Base-by-base conservation (phyloP, 2,329 filamentous ascomycete genomes). In the Ceratocystis cubensis region DNA sequence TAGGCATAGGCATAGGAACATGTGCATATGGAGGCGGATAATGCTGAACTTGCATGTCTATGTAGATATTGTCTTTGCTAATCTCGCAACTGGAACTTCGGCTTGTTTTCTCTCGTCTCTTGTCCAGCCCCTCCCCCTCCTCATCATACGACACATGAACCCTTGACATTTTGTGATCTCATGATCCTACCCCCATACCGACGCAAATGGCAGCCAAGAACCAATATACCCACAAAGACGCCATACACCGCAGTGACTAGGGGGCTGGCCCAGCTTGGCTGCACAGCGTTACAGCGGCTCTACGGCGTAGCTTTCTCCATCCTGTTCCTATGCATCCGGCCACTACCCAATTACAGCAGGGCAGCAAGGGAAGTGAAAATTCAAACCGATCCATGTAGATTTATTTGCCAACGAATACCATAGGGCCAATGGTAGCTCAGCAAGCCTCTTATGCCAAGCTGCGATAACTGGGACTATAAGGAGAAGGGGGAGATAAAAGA, bases 121-220 rank as follows among this genome's bases (percentile, higher is more conserved):
- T 53, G 8, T 25, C 25, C 48, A 15, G 15, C 22, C 13, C 53
- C 5, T 59, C 22, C 53, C 53, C 53, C 22, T 30, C 15, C 53
- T n/a, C 28, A 30, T 59, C 53, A 30, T 59, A 59, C 28, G 53
- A 59, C 25, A 59, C 28, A 25, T 30, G 33, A 17, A 8, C 53
- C 25, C 28, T 30, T 59, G 25, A n/a, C 53, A 59, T 37, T 33
- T n/a, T 7, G 53, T 59, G 53, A 33, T 59, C 53, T 59, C 53
- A 59, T 59, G 53, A 59, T 59, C 53, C 53, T 37, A 17, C 17
- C 5, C 53, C 53, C 53, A 59, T 33, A 59, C 17, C 25, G n/a
- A 8, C 28, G 15, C 53, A 59, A 53, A 25, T 15, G 20, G 53
- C 53, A 30, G 53, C 53, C 53, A 59, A 59, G 53, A 59, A 1